These are phyloP conservation scores for Gracilariopsis chorda DNA, from an alignment of 23 red algal species.

Conservation along the genomic window DNA sequence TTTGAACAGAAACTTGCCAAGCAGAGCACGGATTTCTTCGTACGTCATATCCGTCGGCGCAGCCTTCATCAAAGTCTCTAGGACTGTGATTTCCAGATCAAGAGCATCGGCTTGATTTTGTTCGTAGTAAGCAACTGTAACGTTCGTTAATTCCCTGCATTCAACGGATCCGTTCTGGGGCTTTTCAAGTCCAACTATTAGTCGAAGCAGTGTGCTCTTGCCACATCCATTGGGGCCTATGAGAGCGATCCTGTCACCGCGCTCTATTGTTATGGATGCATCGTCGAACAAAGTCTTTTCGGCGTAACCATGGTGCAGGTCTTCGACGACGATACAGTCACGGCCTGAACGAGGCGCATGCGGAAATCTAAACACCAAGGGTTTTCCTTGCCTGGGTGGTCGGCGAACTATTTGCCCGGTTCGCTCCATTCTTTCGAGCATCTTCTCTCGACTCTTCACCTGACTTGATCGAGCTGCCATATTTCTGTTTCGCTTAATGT, in stretches of 20 bases:
- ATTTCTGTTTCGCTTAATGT: constrained; percentile 79
- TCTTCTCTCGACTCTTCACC: constrained; percentile 89
- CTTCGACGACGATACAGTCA: constrained; percentile 78
- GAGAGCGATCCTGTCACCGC: constrained; percentile 91
- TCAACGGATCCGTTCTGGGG: constrained; percentile 70
- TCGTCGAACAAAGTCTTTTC: constrained; percentile 75
- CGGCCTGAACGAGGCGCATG: constrained; percentile 90
- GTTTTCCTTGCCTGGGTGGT: constrained; percentile 86
- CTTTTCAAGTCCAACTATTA: constrained; percentile 79
- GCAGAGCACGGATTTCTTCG: constrained; percentile 93
- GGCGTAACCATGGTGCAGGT: constrained; percentile 80
- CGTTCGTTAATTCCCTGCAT: constrained; percentile 59
- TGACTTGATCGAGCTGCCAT: constrained; percentile 75
- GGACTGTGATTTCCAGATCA: constrained; percentile 80
- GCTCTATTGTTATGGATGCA: constrained; percentile 85
- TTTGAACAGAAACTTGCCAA: constrained; percentile 98
- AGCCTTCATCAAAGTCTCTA: constrained; percentile 74
- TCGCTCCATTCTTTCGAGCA: constrained; percentile 82
- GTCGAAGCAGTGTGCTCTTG: constrained; percentile 90
- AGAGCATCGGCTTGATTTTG: constrained; percentile 99
- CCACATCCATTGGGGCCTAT: constrained; percentile 95
- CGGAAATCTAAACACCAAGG: constrained; percentile 93
- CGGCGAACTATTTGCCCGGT: constrained; percentile 77
- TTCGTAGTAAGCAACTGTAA: constrained; percentile 87
- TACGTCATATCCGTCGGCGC: constrained; percentile 77